Evolutionary conservation across 208 protist species (phyloP).

Genomic region (Herpetomonas samuelpessoai): DNA sequence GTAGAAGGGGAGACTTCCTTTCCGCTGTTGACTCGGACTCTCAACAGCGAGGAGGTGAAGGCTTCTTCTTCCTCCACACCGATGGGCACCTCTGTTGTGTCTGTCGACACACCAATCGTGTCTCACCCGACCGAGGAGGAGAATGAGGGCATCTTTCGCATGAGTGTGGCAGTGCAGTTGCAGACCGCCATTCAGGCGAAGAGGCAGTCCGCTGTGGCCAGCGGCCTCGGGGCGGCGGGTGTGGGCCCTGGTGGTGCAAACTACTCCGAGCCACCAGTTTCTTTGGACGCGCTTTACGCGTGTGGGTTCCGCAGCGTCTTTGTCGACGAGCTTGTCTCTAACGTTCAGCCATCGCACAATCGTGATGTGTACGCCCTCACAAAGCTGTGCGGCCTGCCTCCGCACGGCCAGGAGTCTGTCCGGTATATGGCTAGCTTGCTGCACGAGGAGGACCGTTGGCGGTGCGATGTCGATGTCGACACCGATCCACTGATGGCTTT

Average conservation of each 20-base stretch:
- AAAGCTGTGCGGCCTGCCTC: slow-evolving; percentile 53
- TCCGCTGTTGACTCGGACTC: too few relatives aligned
- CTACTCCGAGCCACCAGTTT: slow-evolving; percentile 18
- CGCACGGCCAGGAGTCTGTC: slow-evolving; percentile 61
- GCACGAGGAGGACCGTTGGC: slow-evolving; percentile 4
- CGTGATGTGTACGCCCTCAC: slow-evolving; percentile 61
- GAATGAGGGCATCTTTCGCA: not conserved
- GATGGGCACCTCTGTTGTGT: slow-evolving; percentile 13
- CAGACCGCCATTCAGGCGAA: not conserved
- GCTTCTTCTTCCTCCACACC: not conserved
- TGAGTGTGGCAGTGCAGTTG: not conserved
- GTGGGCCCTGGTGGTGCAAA: slow-evolving; percentile 11
- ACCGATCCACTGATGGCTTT: not conserved
- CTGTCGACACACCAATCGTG: slow-evolving; percentile 17
- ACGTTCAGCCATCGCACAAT: slow-evolving; percentile 35
- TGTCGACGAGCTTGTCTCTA: slow-evolving; percentile 38
- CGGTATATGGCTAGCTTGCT: slow-evolving; percentile 60
- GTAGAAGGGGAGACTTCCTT: not conserved
- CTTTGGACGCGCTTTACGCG: slow-evolving; percentile 39
- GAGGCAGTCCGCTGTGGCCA: too few relatives aligned
- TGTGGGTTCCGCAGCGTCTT: slow-evolving; percentile 45
- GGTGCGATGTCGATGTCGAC: not conserved
- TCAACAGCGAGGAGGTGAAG: not conserved
- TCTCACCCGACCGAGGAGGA: too few relatives aligned
- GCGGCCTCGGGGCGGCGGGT: too few relatives aligned